phyloP scores from a whole-genome alignment of 305 asterid species.

The Fraxinus angustifolia region DNA sequence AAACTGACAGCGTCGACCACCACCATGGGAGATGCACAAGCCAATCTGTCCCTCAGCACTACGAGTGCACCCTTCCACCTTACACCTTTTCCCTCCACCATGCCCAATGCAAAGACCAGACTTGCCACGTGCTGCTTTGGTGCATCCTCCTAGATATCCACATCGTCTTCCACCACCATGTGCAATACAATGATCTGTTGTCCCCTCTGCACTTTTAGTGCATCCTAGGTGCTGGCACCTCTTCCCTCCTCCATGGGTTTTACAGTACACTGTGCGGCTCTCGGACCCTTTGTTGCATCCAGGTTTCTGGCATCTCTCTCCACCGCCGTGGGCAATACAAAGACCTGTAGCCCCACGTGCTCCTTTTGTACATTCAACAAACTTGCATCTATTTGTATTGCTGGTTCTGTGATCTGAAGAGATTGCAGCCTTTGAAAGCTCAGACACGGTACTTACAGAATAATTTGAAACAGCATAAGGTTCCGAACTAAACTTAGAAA shows the following conservation, averaged over 20 bases:
- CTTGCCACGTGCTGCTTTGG: constrained; percentile 83
- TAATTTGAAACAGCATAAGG: constrained; percentile 59
- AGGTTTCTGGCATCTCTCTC: constrained; percentile 83
- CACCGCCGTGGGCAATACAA: constrained; percentile 92
- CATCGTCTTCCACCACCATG: constrained; percentile 93
- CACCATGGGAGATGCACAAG: constrained; percentile 89
- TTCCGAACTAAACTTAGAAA: constrained; percentile 56
- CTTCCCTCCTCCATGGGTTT: constrained; percentile 88
- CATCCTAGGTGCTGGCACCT: constrained; percentile 77
- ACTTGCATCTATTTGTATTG: constrained; percentile 62
- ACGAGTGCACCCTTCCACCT: constrained; percentile 72
- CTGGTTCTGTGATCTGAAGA: constrained; percentile 48
- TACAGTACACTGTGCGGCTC: constrained; percentile 86
- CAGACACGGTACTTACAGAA: constrained; percentile 66
- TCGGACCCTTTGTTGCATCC: constrained; percentile 90
- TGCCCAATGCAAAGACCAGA: constrained; percentile 91
- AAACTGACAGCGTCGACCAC: constrained; percentile 78
- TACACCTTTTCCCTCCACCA: constrained; percentile 94
- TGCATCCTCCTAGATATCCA: constrained; percentile 54
- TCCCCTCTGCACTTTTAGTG: constrained; percentile 89
- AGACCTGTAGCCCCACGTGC: constrained; percentile 83
- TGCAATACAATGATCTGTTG: constrained; percentile 78
- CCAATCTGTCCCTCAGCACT: constrained; percentile 93
- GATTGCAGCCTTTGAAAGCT: constrained; percentile 47
- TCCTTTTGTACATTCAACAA: constrained; percentile 63